phyloP scores from a whole-genome alignment of 805 yeast genomes.

The Lipomyces spencermartinsiae region DNA sequence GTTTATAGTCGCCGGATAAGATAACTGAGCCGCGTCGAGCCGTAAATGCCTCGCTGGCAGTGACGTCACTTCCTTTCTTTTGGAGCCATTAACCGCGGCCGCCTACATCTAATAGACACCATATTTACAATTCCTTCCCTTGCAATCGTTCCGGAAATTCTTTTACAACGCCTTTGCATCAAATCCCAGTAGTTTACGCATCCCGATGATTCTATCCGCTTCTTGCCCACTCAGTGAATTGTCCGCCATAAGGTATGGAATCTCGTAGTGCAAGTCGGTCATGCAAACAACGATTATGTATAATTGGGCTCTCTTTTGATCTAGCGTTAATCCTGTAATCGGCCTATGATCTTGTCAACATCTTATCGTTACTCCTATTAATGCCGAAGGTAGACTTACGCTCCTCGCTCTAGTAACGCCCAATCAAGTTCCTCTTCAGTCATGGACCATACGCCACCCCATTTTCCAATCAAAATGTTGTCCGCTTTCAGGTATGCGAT shows the following conservation, averaged over 20 bases:
- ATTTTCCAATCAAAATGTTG: slow-evolving; percentile 52
- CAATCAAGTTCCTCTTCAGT: slow-evolving; percentile 53
- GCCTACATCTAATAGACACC: background rate
- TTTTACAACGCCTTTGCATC: background rate
- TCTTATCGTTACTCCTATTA: background rate
- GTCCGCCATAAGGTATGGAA: slow-evolving; percentile 13
- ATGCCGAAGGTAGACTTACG: slow-evolving; percentile 11
- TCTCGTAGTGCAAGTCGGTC: slow-evolving; percentile 16
- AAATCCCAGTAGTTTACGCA: background rate
- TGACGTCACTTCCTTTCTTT: too few relatives aligned
- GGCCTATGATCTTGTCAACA: slow-evolving; percentile 4
- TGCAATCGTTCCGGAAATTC: background rate
- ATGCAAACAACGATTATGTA: slow-evolving; percentile 21
- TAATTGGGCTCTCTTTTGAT: slow-evolving; percentile 24
- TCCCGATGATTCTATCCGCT: background rate
- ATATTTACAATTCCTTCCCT: background rate
- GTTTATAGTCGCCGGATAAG: too few relatives aligned
- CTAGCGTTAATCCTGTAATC: slow-evolving; percentile 16
- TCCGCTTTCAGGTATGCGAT: slow-evolving; percentile 59
- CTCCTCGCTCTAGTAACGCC: slow-evolving; percentile 45
- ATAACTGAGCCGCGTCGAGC: too few relatives aligned
- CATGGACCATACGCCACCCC: slow-evolving; percentile 57
- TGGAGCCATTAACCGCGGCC: too few relatives aligned
- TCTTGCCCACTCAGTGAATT: slow-evolving; percentile 9
- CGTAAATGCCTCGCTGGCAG: too few relatives aligned